These are phyloP conservation scores for Cercospora janseana DNA, from an alignment of 2,329 filamentous ascomycete species.

Conservation along the genomic window DNA sequence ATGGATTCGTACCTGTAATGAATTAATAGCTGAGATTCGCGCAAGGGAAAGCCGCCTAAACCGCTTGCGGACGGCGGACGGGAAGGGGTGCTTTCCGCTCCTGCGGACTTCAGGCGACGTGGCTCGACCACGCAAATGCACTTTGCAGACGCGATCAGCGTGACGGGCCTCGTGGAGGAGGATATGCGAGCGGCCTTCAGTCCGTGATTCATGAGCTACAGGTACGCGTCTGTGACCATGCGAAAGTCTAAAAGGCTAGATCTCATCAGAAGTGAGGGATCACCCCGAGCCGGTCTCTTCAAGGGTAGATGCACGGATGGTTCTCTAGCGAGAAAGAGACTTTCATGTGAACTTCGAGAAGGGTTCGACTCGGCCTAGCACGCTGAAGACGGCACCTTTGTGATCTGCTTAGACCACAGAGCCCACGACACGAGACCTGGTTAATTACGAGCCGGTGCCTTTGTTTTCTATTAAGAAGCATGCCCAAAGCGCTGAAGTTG, in stretches of 20 bases:
- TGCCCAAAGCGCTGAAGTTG: no score
- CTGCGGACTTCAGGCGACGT: background rate
- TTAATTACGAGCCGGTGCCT: no score
- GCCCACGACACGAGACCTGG: no score
- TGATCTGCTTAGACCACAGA: no score
- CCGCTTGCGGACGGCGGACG: slow-evolving; percentile 1
- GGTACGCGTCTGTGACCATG: background rate
- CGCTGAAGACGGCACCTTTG: no score
- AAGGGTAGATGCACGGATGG: background rate
- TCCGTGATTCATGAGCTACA: background rate
- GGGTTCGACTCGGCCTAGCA: no score
- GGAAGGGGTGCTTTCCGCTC: slow-evolving; percentile 1
- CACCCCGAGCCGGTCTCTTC: background rate
- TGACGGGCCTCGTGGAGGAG: background rate
- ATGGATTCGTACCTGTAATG: slow-evolving; percentile 3
- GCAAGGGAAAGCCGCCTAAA: slow-evolving; percentile 4
- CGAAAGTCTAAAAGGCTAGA: no score
- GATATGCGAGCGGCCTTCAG: slow-evolving; percentile 3
- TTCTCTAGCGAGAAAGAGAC: background rate
- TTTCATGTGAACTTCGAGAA: slow-evolving; percentile 1
- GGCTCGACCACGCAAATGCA: background rate
- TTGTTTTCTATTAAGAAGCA: no score
- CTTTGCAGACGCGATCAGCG: background rate
- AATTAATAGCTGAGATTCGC: slow-evolving; percentile 9
- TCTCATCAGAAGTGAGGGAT: no score